Base-by-base conservation (phyloP, 2,329 filamentous ascomycete genomes). In the Trichoderma afroharzianum region DNA sequence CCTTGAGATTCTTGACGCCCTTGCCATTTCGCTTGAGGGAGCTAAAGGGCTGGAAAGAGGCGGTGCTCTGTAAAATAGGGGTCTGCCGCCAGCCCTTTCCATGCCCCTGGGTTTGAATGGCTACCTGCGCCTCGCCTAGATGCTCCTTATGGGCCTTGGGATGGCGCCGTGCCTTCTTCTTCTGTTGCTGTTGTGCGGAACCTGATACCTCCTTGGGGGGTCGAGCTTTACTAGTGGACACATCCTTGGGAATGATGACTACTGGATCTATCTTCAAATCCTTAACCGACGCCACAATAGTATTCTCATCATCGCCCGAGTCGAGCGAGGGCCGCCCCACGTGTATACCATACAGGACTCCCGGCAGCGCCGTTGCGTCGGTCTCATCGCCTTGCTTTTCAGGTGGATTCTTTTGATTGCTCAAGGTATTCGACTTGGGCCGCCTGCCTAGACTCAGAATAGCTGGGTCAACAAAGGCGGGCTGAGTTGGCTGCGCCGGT, bases 381-480 rank as follows among this genome's bases (percentile, higher is more conserved):
- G 12, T 57, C 8, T 63, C 26, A 9, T 61, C 61, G 9, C 39
- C 71, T 21, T 59, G 47, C 53, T 61, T 71, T 50, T 70, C 74
- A 15, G 74, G 64, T 18, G 30, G 66, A 24, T 55, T 72, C 36
- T 70, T 67, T 21, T 33, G 36, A 11, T 66, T 70, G 11, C 36
- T 36, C 18, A 66, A 72, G 12, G 79, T 75, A 15, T 71, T 77
- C 0, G 78, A 76, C 30, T 75, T 78, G 1, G 85, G 82, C 4
- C 81, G 82, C 61, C 83, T 83, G 26, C 84, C 84, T 63, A 93
- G 88, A 78, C 93, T 94, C 59, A 97, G 79, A 70, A 97, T 97
- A 4, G 93, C 93, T 12, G 93, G 93, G 76, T 97, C 93, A n/a
- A 91, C 86, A 77, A 96, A 94, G 0, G 84, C 76, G 33, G 82